Base-by-base conservation (phyloP, 345 rosid species). In the Moringa oleifera region DNA sequence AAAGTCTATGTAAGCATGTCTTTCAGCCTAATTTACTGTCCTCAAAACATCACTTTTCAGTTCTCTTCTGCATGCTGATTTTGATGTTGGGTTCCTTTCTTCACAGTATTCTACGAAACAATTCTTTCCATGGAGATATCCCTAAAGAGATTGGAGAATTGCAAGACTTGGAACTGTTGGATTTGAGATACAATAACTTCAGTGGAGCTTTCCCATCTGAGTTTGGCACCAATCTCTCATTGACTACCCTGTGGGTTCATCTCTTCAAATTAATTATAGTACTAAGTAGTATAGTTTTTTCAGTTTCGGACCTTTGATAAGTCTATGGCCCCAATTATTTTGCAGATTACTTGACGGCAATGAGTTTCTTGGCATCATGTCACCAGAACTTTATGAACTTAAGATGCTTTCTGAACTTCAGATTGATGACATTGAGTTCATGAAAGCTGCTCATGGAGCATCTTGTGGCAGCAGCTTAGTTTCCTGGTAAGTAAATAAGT, bases 131-230 rank as follows among this genome's bases (percentile, higher is more conserved):
- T 23, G 96, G 97, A 45, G 65, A 36, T 52, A 69, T 90, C 62
- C 98, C 97, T 64, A 55, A 78, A 67, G 98, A 88, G 77, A 76
- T 90, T 53, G 71, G 83, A 66, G 74, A 80, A 50, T 47, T 93
- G 78, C 81, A 73, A 73, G 86, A 80, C 74, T 77, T 93, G 74
- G 86, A 90, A 75, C 71, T 75, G 67, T 79, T 93, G 84, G 98
- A 93, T 73, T 75, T 93, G 75, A 85, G 87, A 76, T 75, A 66
- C 55, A 93, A 93, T 76, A 85, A 90, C 79, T 88, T 93, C 51
- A 81, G 80, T 36, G 90, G 85, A 36, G 59, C 76, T 7, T 79
- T 85, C 63, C 81, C 88, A 46, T 73, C 77, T 23, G 66, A 71
- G 46, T 68, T 80, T 64, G 59, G 51, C 65, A 71, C 69, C 59